Base-by-base conservation (phyloP, 495 filamentous ascomycete genomes). In the Penicillium silybi region DNA sequence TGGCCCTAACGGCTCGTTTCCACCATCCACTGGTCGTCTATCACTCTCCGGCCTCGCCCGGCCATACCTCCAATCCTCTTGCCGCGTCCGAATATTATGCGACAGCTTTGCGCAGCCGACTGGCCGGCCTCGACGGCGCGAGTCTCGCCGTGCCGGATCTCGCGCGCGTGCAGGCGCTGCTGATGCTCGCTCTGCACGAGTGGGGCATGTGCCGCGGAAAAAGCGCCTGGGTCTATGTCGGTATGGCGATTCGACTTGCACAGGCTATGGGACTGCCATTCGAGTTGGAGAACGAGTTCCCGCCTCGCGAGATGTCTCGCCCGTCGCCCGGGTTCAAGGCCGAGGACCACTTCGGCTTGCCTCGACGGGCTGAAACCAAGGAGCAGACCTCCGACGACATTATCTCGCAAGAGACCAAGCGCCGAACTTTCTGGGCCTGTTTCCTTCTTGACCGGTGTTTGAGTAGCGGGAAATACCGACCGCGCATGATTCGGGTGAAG, bases 351-450 rank as follows among this genome's bases (percentile, higher is more conserved):
- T 69, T 78, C 29, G 77, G 76, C 15, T 16, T 73, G 11, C 39
- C 63, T 0, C 68, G 71, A 15, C 66, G 67, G 0, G 40, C 57
- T 6, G 69, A 74, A 41, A 54, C 58, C 26, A 67, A 65, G 41
- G 72, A 74, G 38, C 64, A 65, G 41, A 73, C 68, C 11, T 66
- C 77, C 6, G 80, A 87, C 42, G 72, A 79, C 32, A 75, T 85
- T 32, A 84, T 89, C 34, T 74, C 84, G 7, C 85, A 85, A 58
- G 90, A 95, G 67, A 82, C 90, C 15, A 79, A 83, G 59, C 81
- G 90, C 29, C 84, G 90, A 22, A 92, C 89, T 4, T 90, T 92
- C 64, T 96, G 88, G 79, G 88, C 88, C 48, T 89, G 88, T 54
- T 88, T 92, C 57, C 83, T 92, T 46, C 78, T 95, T 53, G 90